Conservation (phyloP, 768 basidiomycete genomes). For the Heimioporus sp. region DNA sequence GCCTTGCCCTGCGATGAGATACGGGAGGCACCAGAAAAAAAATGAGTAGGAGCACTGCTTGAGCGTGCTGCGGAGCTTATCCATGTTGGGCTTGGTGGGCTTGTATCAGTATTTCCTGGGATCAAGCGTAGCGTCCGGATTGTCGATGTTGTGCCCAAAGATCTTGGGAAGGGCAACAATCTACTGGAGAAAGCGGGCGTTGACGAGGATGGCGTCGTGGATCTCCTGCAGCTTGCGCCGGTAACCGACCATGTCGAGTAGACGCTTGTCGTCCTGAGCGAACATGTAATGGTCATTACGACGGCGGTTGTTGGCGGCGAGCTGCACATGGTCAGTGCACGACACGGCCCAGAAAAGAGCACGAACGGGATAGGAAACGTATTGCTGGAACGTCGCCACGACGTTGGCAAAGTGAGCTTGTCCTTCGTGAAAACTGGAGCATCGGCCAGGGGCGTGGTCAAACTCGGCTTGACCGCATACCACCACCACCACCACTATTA, state of each 20-base stretch:
- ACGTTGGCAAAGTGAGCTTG: constrained; percentile 74
- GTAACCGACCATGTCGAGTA: constrained; percentile 71
- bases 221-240: constrained; percentile 75
- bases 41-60: constrained; percentile 61
- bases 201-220: constrained; percentile 77
- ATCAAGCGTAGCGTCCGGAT: too few relatives aligned
- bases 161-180: constrained; percentile 82
- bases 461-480: constrained; percentile 9
- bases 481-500: constrained; percentile 5
- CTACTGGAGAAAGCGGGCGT: constrained; percentile 72
- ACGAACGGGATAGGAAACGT: constrained; percentile 61
- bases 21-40: neutral
- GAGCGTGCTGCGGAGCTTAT: constrained; percentile 87
- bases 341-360: too few relatives aligned
- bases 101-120: constrained; percentile 27
- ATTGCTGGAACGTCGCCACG: constrained; percentile 70
- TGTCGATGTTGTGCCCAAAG: constrained; percentile 60
- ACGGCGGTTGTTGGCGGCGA: constrained; percentile 61
- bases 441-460: too few relatives aligned
- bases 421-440: constrained; percentile 46
- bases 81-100: constrained; percentile 76
- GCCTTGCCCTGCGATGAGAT: constrained; percentile 72
- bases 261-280: constrained; percentile 61
- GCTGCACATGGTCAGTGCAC: constrained; percentile 32
- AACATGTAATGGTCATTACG: constrained; percentile 77